These are phyloP conservation scores for Fusarium chlamydosporum DNA, from an alignment of 2,329 filamentous ascomycete genomes.

Conservation along the genomic window DNA sequence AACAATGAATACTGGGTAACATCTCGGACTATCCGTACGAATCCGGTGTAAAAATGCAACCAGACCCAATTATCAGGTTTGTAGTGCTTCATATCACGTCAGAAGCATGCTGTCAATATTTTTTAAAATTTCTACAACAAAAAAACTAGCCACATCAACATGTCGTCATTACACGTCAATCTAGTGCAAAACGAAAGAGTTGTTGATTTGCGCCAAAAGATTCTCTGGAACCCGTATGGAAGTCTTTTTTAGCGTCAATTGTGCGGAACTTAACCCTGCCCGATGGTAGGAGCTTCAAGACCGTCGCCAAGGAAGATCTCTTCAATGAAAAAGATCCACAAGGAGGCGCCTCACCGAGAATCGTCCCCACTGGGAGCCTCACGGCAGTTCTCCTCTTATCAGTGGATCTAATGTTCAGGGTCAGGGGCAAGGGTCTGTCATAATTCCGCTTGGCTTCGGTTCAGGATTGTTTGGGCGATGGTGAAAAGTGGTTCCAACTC, in stretches of 20 bases:
- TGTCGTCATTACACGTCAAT: slow-evolving; percentile 20
- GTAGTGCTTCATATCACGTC: neutral
- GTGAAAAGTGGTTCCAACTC: too few species aligned
- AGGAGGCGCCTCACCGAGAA: slow-evolving; percentile 24
- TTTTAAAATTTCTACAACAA: neutral
- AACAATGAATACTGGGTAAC: neutral
- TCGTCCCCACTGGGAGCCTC: slow-evolving; percentile 26
- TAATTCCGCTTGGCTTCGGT: slow-evolving; percentile 4
- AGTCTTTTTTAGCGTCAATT: slow-evolving; percentile 11
- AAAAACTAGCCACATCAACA: neutral
- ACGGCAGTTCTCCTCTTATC: slow-evolving; percentile 17
- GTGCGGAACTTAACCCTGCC: slow-evolving; percentile 13
- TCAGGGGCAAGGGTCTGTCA: neutral
- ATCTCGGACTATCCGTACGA: neutral
- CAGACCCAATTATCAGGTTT: neutral
- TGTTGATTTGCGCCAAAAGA: slow-evolving; percentile 1
- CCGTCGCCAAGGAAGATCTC: slow-evolving; percentile 23
- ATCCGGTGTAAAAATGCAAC: neutral
- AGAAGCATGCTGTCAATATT: neutral
- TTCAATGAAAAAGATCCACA: slow-evolving; percentile 13
- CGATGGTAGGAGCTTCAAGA: neutral
- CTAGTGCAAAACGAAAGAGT: neutral
- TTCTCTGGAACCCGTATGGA: slow-evolving; percentile 11
- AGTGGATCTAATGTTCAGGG: slow-evolving; percentile 23
- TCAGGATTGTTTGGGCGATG: neutral